phyloP scores from a whole-genome alignment of 768 basidiomycete species.

The Rickenella mellea region DNA sequence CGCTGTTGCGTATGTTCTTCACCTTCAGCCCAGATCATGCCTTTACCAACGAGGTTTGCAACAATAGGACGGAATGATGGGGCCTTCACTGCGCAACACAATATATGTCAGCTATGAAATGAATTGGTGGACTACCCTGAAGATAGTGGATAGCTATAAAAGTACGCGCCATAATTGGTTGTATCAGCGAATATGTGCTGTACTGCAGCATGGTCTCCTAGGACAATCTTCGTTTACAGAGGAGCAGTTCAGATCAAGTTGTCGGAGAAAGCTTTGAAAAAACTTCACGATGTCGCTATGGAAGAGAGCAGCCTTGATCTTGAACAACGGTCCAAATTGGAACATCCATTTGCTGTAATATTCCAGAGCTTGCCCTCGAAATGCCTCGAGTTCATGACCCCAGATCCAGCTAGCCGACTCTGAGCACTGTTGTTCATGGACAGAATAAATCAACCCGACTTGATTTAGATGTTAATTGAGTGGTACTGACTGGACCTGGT shows the following conservation, averaged over 20 bases:
- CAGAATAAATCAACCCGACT: too few relatives aligned
- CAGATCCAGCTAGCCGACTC: constrained; percentile 16
- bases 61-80: too few relatives aligned
- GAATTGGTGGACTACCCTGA: too few relatives aligned
- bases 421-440: constrained; percentile 9
- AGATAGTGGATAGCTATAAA: too few relatives aligned
- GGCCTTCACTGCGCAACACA: too few relatives aligned
- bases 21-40: too few relatives aligned
- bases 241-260: background rate
- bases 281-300: constrained; percentile 26
- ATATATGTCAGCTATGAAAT: too few relatives aligned
- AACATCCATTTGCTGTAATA: constrained; percentile 25
- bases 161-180: constrained; percentile 20
- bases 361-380: constrained; percentile 22
- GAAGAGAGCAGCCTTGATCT: constrained; percentile 27
- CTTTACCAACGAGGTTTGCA: too few relatives aligned
- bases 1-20: too few relatives aligned
- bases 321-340: constrained; percentile 23
- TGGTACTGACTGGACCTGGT: too few relatives aligned
- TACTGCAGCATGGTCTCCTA: constrained; percentile 26
- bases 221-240: constrained; percentile 18
- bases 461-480: too few relatives aligned
- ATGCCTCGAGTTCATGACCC: constrained; percentile 27
- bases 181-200: constrained; percentile 28
- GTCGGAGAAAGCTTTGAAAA: background rate